Percentiles rank a stretch among this genome's conserved stretches.
Evolutionary conservation across 208 protist species (phyloP).

Genomic region (Crithidia sp.): DNA sequence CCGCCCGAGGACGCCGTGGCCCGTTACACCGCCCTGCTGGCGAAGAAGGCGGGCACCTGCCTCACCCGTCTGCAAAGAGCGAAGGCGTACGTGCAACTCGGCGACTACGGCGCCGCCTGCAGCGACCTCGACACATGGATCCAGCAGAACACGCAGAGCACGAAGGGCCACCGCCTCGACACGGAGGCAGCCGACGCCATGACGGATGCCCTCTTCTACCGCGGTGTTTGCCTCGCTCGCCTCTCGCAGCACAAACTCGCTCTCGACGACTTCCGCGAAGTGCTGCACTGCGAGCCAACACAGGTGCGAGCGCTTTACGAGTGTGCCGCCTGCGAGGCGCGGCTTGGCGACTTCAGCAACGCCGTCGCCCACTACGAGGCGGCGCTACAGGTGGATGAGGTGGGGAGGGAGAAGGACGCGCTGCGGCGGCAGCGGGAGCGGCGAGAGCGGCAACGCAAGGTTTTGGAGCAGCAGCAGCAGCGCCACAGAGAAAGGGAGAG

Average conservation of each 20-base stretch:
- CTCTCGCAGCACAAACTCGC: slow-evolving; percentile 62
- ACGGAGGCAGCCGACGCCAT: slow-evolving; percentile 8
- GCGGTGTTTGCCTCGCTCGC: slow-evolving; percentile 56
- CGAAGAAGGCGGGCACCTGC: slow-evolving; percentile 23
- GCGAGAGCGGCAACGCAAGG: slow-evolving; percentile 6
- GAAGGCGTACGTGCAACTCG: slow-evolving; percentile 44
- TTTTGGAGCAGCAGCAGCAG: slow-evolving; percentile 9
- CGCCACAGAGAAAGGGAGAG: slow-evolving; percentile 1
- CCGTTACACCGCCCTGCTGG: slow-evolving; percentile 27
- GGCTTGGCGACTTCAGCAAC: slow-evolving; percentile 63
- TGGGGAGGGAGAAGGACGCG: slow-evolving; percentile 16
- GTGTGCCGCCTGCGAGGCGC: slow-evolving; percentile 74
- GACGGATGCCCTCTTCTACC: slow-evolving; percentile 42
- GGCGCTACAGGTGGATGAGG: slow-evolving; percentile 59
- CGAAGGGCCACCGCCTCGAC: neutral
- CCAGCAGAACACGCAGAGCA: slow-evolving; percentile 10
- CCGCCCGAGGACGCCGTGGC: slow-evolving; percentile 43
- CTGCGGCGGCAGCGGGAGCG: slow-evolving; percentile 17
- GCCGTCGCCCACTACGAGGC: slow-evolving; percentile 86
- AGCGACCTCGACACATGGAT: slow-evolving; percentile 49
- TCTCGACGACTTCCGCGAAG: slow-evolving; percentile 63
- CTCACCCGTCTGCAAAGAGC: slow-evolving; percentile 42
- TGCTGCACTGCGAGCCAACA: slow-evolving; percentile 57
- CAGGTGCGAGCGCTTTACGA: slow-evolving; percentile 73
- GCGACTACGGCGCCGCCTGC: slow-evolving; percentile 42